A percentile compares a stretch with the other conserved stretches of the same genome.
Evolutionary conservation across 176 grass and related monocot species (phyloP).

Genomic region (Urochloa ruziziensis): DNA sequence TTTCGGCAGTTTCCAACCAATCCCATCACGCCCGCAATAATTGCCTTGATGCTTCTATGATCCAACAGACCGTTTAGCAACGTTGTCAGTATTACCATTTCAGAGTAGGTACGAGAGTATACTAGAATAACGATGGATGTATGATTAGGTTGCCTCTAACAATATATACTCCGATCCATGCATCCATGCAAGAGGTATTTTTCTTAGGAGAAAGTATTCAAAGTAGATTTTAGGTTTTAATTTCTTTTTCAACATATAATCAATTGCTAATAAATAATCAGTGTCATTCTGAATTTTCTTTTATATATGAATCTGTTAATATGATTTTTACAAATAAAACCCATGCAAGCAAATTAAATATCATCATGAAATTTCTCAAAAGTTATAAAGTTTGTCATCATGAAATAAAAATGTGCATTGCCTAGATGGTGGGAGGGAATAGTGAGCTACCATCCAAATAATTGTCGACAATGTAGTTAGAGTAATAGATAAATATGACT

Average conservation of each 20-base stretch:
- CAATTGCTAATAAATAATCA: no score
- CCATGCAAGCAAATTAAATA: neutral
- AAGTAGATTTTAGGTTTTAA: no score
- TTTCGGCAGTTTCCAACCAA: constrained; percentile 31
- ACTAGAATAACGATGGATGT: neutral
- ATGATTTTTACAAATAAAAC: no score
- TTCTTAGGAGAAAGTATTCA: no score
- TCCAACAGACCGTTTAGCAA: neutral
- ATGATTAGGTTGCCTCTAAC: neutral
- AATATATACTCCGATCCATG: neutral
- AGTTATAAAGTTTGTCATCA: neutral
- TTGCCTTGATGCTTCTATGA: neutral
- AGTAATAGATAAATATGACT: no score
- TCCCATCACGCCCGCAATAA: constrained; percentile 34
- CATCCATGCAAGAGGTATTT: neutral
- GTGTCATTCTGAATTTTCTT: no score
- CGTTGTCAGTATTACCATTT: constrained; percentile 6
- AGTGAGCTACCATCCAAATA: no score
- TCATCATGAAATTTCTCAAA: neutral
- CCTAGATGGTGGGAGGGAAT: no score
- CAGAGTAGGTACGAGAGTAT: neutral
- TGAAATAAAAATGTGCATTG: no score
- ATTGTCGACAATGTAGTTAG: no score
- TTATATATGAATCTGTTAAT: no score
- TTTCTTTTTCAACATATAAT: no score